phyloP scores from a whole-genome alignment of 2,329 filamentous ascomycete genomes.

The Botrytis pseudocinerea region DNA sequence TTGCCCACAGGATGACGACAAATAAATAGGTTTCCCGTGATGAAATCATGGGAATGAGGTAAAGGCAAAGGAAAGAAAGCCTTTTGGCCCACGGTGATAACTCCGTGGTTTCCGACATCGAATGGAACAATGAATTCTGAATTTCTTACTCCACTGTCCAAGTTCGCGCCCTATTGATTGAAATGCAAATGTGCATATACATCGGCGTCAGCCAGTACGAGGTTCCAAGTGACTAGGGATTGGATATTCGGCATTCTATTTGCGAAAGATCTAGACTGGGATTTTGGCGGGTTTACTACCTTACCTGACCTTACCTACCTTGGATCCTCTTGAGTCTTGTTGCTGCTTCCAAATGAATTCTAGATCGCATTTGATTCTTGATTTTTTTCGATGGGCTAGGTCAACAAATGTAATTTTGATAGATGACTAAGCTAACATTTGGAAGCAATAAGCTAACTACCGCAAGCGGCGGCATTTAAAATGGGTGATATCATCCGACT shows the following conservation, averaged over 20 bases:
- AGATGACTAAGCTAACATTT: constrained; percentile 14
- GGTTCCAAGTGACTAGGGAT: not conserved
- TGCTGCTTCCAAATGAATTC: not conserved
- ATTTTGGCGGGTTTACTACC: not conserved
- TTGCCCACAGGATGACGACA: not conserved
- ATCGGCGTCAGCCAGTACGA: not conserved
- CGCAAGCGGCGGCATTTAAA: constrained; percentile 23
- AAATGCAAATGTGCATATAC: not conserved
- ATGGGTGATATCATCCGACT: not conserved
- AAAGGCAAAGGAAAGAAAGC: not conserved
- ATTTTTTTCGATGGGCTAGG: not conserved
- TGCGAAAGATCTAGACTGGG: not conserved
- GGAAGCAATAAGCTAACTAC: not conserved
- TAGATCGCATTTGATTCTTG: not conserved
- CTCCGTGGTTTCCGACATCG: not conserved
- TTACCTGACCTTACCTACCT: not conserved
- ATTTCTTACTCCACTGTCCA: constrained; percentile 1
- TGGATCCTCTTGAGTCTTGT: not conserved
- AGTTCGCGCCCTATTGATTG: not conserved
- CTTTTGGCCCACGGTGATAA: not conserved
- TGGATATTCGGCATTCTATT: not conserved
- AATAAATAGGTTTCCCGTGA: constrained; percentile 2
- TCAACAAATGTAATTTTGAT: not conserved
- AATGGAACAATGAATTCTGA: not conserved
- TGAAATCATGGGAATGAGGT: not conserved